Conservation (phyloP, 768 basidiomycete species). For the Amanita pallidorosea region DNA sequence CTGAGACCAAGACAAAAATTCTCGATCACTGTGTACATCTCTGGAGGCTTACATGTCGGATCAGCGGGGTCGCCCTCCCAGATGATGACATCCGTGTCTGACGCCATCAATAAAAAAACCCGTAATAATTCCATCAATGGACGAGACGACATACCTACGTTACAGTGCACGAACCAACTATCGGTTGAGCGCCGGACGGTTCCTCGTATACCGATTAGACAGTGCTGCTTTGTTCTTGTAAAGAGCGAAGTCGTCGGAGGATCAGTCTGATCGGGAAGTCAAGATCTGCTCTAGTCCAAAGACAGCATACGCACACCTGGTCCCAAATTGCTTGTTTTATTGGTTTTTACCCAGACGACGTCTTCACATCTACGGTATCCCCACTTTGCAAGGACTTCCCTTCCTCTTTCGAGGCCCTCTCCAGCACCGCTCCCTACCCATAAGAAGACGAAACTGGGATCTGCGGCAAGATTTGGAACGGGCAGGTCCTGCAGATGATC, state of each 20-base stretch:
- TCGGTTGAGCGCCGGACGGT: slow-evolving; percentile 93
- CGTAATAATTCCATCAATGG: neutral
- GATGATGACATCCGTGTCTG: slow-evolving; percentile 93
- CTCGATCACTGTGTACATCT: slow-evolving; percentile 93
- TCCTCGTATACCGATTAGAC: slow-evolving; percentile 93
- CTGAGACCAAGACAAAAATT: slow-evolving; percentile 94
- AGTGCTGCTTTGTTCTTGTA: slow-evolving; percentile 90
- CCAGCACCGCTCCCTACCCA: slow-evolving; percentile 93
- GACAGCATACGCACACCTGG: slow-evolving; percentile 48
- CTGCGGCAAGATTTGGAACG: slow-evolving; percentile 72
- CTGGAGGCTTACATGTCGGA: slow-evolving; percentile 83
- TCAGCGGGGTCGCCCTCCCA: slow-evolving; percentile 90
- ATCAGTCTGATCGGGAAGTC: slow-evolving; percentile 46
- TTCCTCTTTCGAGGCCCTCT: slow-evolving; percentile 83
- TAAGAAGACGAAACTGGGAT: slow-evolving; percentile 88
- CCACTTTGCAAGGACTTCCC: slow-evolving; percentile 89
- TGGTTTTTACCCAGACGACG: slow-evolving; percentile 98
- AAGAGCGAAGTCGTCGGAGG: slow-evolving; percentile 78
- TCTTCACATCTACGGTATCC: slow-evolving; percentile 94
- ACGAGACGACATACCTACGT: slow-evolving; percentile 61
- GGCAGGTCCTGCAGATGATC: slow-evolving; percentile 75
- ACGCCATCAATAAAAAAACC: neutral
- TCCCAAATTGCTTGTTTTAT: slow-evolving; percentile 56
- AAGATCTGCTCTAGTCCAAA: slow-evolving; percentile 1
- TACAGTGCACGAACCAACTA: slow-evolving; percentile 96